Evolutionary conservation across 108 stramenopile species (phyloP).

Genomic region (Pseudonitzschia multiseries): DNA sequence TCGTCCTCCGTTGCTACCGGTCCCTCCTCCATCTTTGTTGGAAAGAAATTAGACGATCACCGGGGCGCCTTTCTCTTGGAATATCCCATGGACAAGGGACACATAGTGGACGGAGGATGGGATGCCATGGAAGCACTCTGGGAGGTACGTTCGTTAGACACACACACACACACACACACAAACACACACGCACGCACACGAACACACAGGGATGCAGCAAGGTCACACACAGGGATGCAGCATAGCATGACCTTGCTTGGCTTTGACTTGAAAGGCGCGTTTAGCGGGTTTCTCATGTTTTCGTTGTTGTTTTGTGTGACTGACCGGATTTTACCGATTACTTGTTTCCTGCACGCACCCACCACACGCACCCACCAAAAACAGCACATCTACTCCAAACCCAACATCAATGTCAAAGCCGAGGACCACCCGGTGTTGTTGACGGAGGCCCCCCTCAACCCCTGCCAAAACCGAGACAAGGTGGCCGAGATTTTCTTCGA

Average conservation of each 20-base stretch:
- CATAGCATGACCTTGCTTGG: too few relatives aligned
- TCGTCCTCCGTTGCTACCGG: constrained; percentile 26
- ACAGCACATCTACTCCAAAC: constrained; percentile 83
- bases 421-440: constrained; percentile 96
- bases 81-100: constrained; percentile 93
- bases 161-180: too few relatives aligned
- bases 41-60: constrained; percentile 91
- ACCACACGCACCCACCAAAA: not conserved
- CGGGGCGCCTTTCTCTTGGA: constrained; percentile 88
- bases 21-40: constrained; percentile 85
- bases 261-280: too few relatives aligned
- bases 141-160: constrained; percentile 63
- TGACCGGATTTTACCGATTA: too few relatives aligned
- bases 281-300: not conserved
- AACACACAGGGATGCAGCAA: too few relatives aligned
- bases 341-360: not conserved
- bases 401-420: constrained; percentile 75
- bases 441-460: constrained; percentile 95
- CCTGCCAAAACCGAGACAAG: constrained; percentile 81
- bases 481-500: constrained; percentile 95
- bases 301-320: not conserved
- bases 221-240: too few relatives aligned
- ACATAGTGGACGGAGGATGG: constrained; percentile 86
- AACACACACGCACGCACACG: too few relatives aligned
- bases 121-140: constrained; percentile 93